These are phyloP conservation scores for Apiospora pterosperma DNA, from an alignment of 2,329 filamentous ascomycete species.

Conservation along the genomic window DNA sequence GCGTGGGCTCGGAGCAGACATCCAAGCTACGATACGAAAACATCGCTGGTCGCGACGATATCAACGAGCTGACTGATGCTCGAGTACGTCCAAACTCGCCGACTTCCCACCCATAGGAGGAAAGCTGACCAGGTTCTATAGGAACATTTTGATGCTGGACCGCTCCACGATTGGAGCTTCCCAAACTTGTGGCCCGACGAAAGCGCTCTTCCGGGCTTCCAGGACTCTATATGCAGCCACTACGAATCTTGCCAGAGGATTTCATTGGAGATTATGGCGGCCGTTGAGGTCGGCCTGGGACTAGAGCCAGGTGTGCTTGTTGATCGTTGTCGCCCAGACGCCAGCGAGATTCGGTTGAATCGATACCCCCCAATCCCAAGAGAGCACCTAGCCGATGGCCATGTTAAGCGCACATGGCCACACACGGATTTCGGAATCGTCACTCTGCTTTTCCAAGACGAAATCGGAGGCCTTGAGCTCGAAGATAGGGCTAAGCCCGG, in stretches of 20 bases:
- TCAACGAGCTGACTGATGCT: background rate
- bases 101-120: background rate
- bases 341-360: constrained; percentile 3
- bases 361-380: constrained; percentile 7
- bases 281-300: background rate
- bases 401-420: constrained; percentile 8
- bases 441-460: constrained; percentile 10
- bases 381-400: constrained; percentile 2
- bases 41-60: background rate
- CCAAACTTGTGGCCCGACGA: background rate
- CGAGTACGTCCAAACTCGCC: background rate
- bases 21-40: background rate
- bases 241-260: background rate
- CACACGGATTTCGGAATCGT: constrained; percentile 10
- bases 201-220: background rate
- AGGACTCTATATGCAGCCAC: background rate
- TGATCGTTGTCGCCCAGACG: background rate
- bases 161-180: background rate
- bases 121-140: background rate
- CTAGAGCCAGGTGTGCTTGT: background rate
- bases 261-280: background rate
- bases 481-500: constrained; percentile 5
- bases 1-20: background rate
- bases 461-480: constrained; percentile 8
- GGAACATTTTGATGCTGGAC: constrained; percentile 3